These are phyloP conservation scores for Cercospora sojina DNA, from an alignment of 2,329 filamentous ascomycete species.

Conservation along the genomic window DNA sequence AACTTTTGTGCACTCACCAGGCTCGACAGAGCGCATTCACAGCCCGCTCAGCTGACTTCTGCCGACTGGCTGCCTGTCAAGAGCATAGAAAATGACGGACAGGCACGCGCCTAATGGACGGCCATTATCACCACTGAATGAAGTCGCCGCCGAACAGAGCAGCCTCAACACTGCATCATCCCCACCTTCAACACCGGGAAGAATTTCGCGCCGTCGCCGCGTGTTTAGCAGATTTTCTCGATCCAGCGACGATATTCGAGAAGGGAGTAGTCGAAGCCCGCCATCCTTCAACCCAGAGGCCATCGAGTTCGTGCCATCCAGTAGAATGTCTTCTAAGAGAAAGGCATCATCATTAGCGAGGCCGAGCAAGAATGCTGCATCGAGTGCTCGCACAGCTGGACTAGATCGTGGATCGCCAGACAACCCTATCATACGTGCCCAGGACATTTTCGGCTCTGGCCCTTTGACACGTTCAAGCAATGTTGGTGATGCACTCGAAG, in stretches of 20 bases:
- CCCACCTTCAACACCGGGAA: not conserved
- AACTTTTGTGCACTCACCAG: not conserved
- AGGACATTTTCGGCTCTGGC: conserved; percentile 25
- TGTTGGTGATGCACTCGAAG: not conserved
- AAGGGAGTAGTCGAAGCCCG: not conserved
- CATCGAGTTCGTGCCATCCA: conserved; percentile 27
- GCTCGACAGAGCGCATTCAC: not conserved
- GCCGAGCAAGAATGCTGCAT: conserved; percentile 18
- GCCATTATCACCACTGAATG: not conserved
- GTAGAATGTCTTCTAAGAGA: conserved; percentile 31
- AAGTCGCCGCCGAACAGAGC: not conserved
- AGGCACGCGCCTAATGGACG: not conserved
- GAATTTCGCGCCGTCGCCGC: conserved; percentile 4
- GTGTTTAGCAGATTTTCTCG: not conserved
- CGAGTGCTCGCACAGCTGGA: conserved; percentile 12
- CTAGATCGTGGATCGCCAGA: not conserved
- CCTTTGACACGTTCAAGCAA: not conserved
- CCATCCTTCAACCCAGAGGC: conserved; percentile 28
- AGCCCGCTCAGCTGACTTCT: not conserved
- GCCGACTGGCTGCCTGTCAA: not conserved
- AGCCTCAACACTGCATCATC: not conserved
- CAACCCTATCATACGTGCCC: conserved; percentile 22
- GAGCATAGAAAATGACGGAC: not conserved
- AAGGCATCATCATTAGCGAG: conserved; percentile 30
- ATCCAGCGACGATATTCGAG: not conserved